Base-by-base conservation (phyloP, 2,329 filamentous ascomycete species). In the Epichloe sp. region DNA sequence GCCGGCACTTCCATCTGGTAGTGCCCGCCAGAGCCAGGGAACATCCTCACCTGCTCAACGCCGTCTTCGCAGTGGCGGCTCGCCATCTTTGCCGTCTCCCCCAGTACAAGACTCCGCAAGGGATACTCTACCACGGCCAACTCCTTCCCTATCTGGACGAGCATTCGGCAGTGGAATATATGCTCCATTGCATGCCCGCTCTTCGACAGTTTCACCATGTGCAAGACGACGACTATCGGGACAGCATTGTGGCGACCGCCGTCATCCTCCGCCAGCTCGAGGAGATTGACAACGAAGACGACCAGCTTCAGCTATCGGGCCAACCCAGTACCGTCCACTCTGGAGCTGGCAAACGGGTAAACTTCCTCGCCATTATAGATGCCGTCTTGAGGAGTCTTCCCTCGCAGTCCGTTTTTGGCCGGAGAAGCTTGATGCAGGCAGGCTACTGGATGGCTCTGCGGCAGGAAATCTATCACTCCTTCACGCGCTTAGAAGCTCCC, bases 401-500 rank as follows among this genome's bases (percentile, higher is more conserved):
- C 2, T 65, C 67, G 1, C 60, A 65, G 48, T 60, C 64, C 17
- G 60, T 68, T n/a, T 67, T 69, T 37, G 62, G 62, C 1, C 61
- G 60, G 23, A 56, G 66, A 35, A 63, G 65, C 23, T 58, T 70
- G 14, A 65, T 68, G 48, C 68, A 68, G 42, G 68, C 68, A 0
- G 62, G 67, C 6, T 70, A 70, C 50, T 70, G 68, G 68, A 69
- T 70, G 61, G 68, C 68, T 2, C 59, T 70, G 19, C 50, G 68
- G 31, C 68, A 70, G 49, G 68, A 70, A 42, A 68, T 70, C 4
- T 70, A 67, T 51, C 66, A 70, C 47, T 69, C 68, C 0, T 67
- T 70, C 38, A 70, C 67, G 2, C 62, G 65, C 35, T 59, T 61
- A 7, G 64, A 70, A 11, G 60, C 67, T 0, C 68, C 68, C 0